Evolutionary conservation across 2,329 filamentous ascomycete genomes (phyloP).

Genomic region (Neofusicoccum sp.): DNA sequence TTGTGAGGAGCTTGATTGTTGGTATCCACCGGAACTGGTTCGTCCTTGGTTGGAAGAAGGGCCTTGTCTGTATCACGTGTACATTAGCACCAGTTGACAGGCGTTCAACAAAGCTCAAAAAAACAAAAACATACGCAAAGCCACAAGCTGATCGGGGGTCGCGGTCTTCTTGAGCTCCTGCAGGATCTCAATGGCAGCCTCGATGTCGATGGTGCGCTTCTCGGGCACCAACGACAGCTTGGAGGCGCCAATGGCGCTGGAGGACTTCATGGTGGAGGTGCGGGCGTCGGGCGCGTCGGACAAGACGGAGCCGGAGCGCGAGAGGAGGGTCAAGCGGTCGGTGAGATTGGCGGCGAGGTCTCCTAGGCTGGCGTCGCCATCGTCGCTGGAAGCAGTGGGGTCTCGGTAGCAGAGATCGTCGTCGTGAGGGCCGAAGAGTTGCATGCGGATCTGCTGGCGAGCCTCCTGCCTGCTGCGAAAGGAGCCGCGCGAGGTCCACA

Average conservation of each 20-base stretch:
- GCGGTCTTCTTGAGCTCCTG: constrained; percentile 50
- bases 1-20: constrained; percentile 23
- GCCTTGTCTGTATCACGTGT: constrained; percentile 16
- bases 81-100: neutral
- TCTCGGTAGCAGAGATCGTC: constrained; percentile 24
- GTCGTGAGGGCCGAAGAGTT: constrained; percentile 21
- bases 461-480: constrained; percentile 24
- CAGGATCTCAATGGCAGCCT: constrained; percentile 45
- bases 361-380: constrained; percentile 20
- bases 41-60: constrained; percentile 18
- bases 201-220: constrained; percentile 40
- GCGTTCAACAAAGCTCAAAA: neutral
- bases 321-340: constrained; percentile 28
- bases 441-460: constrained; percentile 31
- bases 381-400: constrained; percentile 19
- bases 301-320: constrained; percentile 26
- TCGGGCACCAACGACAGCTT: constrained; percentile 32
- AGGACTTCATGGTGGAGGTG: constrained; percentile 21
- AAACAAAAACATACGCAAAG: constrained; percentile 34
- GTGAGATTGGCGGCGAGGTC: constrained; percentile 27
- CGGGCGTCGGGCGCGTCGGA: constrained; percentile 28
- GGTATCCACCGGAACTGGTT: constrained; percentile 19
- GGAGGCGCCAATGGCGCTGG: constrained; percentile 19
- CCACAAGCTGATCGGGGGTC: constrained; percentile 48
- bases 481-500: constrained; percentile 14